These are phyloP conservation scores for Combretum micranthum DNA, from an alignment of 345 rosid genomes.

Conservation along the genomic window DNA sequence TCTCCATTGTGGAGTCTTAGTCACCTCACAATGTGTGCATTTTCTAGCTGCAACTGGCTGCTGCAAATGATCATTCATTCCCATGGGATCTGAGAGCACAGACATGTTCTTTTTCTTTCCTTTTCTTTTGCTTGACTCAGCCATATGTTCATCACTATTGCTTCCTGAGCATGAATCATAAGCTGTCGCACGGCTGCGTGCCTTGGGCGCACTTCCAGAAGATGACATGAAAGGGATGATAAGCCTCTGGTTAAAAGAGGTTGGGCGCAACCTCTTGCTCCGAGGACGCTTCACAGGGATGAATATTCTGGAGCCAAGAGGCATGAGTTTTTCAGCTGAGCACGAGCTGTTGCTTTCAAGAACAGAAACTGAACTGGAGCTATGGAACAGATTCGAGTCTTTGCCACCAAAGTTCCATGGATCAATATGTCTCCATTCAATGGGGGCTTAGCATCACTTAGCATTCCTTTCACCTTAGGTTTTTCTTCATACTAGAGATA, in stretches of 20 bases:
- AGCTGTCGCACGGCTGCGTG: constrained; percentile 11
- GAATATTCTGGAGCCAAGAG: constrained; percentile 18
- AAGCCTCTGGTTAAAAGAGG: constrained; percentile 16
- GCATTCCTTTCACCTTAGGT: constrained; percentile 29
- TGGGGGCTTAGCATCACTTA: constrained; percentile 27
- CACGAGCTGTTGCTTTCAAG: constrained; percentile 63
- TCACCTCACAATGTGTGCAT: constrained; percentile 73
- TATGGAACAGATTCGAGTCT: constrained; percentile 33
- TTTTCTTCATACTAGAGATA: constrained; percentile 25
- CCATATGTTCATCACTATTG: constrained; percentile 17
- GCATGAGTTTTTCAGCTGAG: constrained; percentile 33
- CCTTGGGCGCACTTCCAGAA: constrained; percentile 11
- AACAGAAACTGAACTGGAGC: constrained; percentile 71
- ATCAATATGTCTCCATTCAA: constrained; percentile 23
- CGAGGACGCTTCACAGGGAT: constrained; percentile 58
- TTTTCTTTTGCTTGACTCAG: constrained; percentile 26
- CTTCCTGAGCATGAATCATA: constrained; percentile 33
- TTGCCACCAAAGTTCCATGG: constrained; percentile 29
- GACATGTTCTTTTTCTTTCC: constrained; percentile 30
- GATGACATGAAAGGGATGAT: constrained; percentile 12
- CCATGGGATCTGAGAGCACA: constrained; percentile 18
- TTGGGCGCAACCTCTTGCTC: constrained; percentile 57
- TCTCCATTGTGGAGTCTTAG: constrained; percentile 91
- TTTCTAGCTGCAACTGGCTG: constrained; percentile 25
- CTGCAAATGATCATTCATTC: constrained; percentile 17